Base-by-base conservation (phyloP, 2,329 filamentous ascomycete genomes). In the Pyrenophora seminiperda region DNA sequence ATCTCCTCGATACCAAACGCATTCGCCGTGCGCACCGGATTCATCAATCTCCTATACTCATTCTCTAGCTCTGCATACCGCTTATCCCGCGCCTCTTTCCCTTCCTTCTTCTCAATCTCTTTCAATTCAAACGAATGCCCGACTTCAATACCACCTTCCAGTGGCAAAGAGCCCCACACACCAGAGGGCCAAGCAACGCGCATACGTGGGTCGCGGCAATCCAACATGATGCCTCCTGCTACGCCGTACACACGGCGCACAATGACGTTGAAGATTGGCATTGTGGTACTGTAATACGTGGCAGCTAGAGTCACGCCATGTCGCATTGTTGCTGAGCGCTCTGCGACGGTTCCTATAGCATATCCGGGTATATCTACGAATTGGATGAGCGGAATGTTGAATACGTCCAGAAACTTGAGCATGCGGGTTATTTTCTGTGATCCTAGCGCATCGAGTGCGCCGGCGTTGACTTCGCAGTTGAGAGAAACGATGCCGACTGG, bases 71-170 rank as follows among this genome's bases (percentile, higher is more conserved):
- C 80, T 32, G 76, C 73, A 56, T 85, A 86, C 33, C 77, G 67
- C 54, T 76, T 76, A 14, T 77, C 72, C 40, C 72, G 63, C 45
- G 76, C 77, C 53, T 80, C 78, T 27, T 75, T 70, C 0, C 81
- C 81, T 19, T 75, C 62, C 44, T 77, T 79, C 48, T 80, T 77
- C 20, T 80, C 80, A 24, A 78, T 72, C 55, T 83, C 77, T 50
- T 78, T 80, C 51, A 87, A 65, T 57, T 87, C 84, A 47, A 81
- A 79, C 1, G 81, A 76, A 68, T 87, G 84, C 0, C 79, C 83
- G 7, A 85, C 84, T 58, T 87, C 83, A 27, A 87, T 86, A 0
- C 84, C 84, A 2, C 84, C 85, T 45, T 85, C 83, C 0, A 87
- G 71, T 0, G 85, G 84, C 4, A 87, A 65, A 10, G 79, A 83